Conservation (phyloP, 108 stramenopile species). For the Fistulifera solaris region DNA sequence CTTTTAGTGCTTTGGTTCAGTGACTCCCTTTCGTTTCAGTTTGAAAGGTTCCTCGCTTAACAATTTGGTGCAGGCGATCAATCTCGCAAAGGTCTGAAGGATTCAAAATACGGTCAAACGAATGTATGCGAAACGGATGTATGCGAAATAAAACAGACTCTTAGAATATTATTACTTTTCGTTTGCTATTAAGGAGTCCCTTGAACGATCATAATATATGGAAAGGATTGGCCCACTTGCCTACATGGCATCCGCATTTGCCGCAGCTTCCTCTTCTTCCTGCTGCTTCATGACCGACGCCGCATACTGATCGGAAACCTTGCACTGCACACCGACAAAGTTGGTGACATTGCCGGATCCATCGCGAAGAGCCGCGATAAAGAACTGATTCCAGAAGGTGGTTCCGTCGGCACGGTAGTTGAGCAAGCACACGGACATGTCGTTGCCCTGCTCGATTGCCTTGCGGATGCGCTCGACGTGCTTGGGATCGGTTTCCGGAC, state of each 20-base stretch:
- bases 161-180: too few relatives aligned
- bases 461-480: constrained; percentile 57
- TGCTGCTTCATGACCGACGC: constrained; percentile 80
- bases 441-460: constrained; percentile 52
- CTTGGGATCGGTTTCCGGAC: constrained; percentile 66
- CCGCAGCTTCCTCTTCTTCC: constrained; percentile 47
- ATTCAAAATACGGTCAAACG: too few relatives aligned
- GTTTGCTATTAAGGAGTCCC: too few relatives aligned
- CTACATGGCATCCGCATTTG: constrained; percentile 1
- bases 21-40: too few relatives aligned
- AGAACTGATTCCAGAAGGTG: constrained; percentile 81
- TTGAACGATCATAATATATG: too few relatives aligned
- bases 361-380: constrained; percentile 61
- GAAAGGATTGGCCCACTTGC: neutral
- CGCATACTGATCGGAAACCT: constrained; percentile 54
- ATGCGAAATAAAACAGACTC: too few relatives aligned
- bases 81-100: too few relatives aligned
- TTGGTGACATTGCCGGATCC: constrained; percentile 43
- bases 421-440: constrained; percentile 63
- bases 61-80: too few relatives aligned
- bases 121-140: too few relatives aligned
- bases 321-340: constrained; percentile 75
- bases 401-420: constrained; percentile 80
- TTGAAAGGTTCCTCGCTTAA: too few relatives aligned
- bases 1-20: too few relatives aligned